Conservation (phyloP, 306 rosid genomes). For the Corylus avellana region DNA sequence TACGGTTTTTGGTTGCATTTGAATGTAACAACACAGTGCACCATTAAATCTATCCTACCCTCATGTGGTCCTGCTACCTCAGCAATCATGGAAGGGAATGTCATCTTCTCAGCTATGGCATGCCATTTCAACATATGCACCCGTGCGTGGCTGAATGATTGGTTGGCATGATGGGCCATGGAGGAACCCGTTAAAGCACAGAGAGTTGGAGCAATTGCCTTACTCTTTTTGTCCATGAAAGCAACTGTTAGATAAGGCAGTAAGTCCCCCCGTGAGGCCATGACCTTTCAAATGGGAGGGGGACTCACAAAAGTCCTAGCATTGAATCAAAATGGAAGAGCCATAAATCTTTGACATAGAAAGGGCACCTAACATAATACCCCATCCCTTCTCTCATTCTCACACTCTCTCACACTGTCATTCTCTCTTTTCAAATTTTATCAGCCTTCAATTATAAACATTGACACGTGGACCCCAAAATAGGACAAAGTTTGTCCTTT, state of each 20-base stretch:
- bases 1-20: too few relatives aligned
- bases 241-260: slow-evolving; percentile 28
- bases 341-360: slow-evolving; percentile 31
- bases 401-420: background rate
- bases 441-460: background rate
- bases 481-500: background rate
- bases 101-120: background rate
- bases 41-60: background rate
- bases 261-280: background rate
- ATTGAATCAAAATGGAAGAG: slow-evolving; percentile 20
- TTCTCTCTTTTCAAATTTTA: background rate
- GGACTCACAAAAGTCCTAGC: background rate
- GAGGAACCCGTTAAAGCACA: background rate
- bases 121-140: background rate
- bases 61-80: background rate
- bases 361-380: slow-evolving; percentile 28
- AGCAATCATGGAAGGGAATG: background rate
- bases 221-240: background rate
- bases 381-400: background rate
- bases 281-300: background rate
- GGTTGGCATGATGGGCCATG: background rate
- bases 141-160: slow-evolving; percentile 2
- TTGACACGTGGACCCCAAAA: background rate
- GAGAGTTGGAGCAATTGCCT: background rate
- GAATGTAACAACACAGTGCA: too few relatives aligned